These are phyloP conservation scores for Boletus patriciae DNA, from an alignment of 768 basidiomycete species.

Conservation along the genomic window DNA sequence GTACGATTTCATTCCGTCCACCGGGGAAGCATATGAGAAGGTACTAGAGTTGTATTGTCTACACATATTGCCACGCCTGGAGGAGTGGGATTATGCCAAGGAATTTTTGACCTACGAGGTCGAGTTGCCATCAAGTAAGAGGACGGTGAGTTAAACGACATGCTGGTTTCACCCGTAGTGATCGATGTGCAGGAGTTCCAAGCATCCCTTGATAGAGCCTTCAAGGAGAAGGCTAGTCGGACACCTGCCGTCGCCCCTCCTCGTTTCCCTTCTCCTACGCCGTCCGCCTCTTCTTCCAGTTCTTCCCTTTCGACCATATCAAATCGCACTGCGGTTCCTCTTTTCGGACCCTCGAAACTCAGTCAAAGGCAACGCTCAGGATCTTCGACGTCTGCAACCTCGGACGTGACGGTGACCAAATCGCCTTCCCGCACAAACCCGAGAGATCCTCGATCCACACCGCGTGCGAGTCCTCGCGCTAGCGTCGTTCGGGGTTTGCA, in stretches of 20 bases:
- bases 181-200: conserved; percentile 35
- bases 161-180: neutral
- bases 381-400: conserved; percentile 27
- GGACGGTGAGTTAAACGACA: conserved; percentile 46
- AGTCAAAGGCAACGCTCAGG: conserved; percentile 12
- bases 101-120: conserved; percentile 75
- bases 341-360: conserved; percentile 13
- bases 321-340: conserved; percentile 68
- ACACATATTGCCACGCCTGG: conserved; percentile 67
- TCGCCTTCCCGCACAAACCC: conserved; percentile 6
- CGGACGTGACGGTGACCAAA: conserved; percentile 29
- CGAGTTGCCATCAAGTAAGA: conserved; percentile 51
- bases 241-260: conserved; percentile 27
- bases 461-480: conserved; percentile 13
- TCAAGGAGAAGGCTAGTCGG: conserved; percentile 25
- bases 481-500: conserved; percentile 16
- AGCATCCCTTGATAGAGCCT: conserved; percentile 28
- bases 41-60: conserved; percentile 76
- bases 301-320: conserved; percentile 73
- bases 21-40: conserved; percentile 65
- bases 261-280: conserved; percentile 46
- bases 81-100: conserved; percentile 77
- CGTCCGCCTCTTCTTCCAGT: conserved; percentile 57
- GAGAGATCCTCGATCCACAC: conserved; percentile 7
- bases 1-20: conserved; percentile 28